Evolutionary conservation across 2,329 filamentous ascomycete genomes (phyloP).

Genomic region (Exophiala viscosa): DNA sequence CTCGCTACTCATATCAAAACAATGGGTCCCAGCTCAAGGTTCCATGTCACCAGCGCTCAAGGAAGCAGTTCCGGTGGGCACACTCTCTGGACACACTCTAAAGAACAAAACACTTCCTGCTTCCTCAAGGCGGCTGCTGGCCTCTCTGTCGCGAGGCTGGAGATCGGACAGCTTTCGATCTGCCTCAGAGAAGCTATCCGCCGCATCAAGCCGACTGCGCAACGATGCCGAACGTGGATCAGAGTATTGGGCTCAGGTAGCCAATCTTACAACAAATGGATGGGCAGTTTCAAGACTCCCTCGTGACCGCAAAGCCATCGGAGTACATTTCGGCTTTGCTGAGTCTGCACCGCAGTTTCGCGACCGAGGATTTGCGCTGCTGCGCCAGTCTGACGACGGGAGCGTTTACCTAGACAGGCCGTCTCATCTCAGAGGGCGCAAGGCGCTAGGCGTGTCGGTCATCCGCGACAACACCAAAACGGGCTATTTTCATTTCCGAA

Average conservation of each 20-base stretch:
- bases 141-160: slow-evolving; percentile 62
- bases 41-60: slow-evolving; percentile 70
- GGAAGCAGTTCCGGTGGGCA: slow-evolving; percentile 68
- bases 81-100: slow-evolving; percentile 65
- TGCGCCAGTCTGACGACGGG: slow-evolving; percentile 72
- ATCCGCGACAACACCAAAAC: slow-evolving; percentile 15
- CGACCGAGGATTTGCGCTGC: slow-evolving; percentile 73
- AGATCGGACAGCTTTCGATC: slow-evolving; percentile 72
- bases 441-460: slow-evolving; percentile 60
- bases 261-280: slow-evolving; percentile 74
- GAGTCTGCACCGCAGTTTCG: slow-evolving; percentile 63
- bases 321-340: slow-evolving; percentile 83
- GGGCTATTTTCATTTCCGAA: slow-evolving; percentile 12
- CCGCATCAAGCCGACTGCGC: slow-evolving; percentile 68
- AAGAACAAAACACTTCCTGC: slow-evolving; percentile 58
- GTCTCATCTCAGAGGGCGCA: slow-evolving; percentile 46
- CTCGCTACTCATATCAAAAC: slow-evolving; percentile 78
- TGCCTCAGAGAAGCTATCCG: slow-evolving; percentile 68
- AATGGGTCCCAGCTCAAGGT: slow-evolving; percentile 65
- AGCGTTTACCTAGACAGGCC: slow-evolving; percentile 66
- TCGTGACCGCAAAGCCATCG: slow-evolving; percentile 67
- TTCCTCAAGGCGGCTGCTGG: slow-evolving; percentile 52
- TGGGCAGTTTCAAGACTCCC: slow-evolving; percentile 83
- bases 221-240: slow-evolving; percentile 75
- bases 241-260: slow-evolving; percentile 82